Percentiles rank a stretch among this genome's conserved stretches.
These are phyloP conservation scores for Pyrus pyrifolia DNA, from an alignment of 306 rosid species.

Conservation along the genomic window DNA sequence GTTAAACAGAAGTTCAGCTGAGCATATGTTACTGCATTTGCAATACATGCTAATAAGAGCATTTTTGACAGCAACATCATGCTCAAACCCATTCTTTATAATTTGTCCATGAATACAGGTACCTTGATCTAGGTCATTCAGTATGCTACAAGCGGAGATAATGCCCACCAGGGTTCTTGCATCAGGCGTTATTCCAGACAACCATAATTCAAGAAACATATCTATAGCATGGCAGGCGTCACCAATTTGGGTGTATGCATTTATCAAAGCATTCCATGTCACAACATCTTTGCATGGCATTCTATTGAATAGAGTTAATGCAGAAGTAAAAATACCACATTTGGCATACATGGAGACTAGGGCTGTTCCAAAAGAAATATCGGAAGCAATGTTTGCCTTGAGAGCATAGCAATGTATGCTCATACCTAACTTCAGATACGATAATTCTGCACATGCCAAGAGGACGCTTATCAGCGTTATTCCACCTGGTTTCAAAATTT, in stretches of 20 bases:
- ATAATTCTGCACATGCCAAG: conserved; percentile 45
- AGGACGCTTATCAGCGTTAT: conserved; percentile 35
- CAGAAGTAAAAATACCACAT: conserved; percentile 31
- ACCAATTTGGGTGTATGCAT: conserved; percentile 40
- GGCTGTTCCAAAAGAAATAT: conserved; percentile 39
- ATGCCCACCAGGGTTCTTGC: conserved; percentile 50
- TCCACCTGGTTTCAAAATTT: conserved; percentile 39
- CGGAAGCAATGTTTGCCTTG: conserved; percentile 39
- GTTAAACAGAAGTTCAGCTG: conserved; percentile 44
- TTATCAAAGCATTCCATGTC: conserved; percentile 66
- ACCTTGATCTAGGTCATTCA: conserved; percentile 32
- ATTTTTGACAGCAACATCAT: conserved; percentile 36
- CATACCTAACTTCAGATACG: conserved; percentile 42
- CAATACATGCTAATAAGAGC: conserved; percentile 57
- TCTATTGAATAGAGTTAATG: conserved; percentile 37
- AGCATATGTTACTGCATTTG: conserved; percentile 47
- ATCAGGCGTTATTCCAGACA: conserved; percentile 43
- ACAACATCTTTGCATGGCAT: conserved; percentile 47
- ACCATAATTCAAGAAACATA: conserved; percentile 33
- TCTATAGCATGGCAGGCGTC: conserved; percentile 36
- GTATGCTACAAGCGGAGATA: conserved; percentile 36
- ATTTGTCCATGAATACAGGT: conserved; percentile 46
- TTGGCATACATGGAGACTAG: conserved; percentile 54
- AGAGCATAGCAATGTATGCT: conserved; percentile 44
- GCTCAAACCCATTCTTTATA: conserved; percentile 45